Evolutionary conservation across 2,329 filamentous ascomycete species (phyloP).

Genomic region (Helotiales sp.): DNA sequence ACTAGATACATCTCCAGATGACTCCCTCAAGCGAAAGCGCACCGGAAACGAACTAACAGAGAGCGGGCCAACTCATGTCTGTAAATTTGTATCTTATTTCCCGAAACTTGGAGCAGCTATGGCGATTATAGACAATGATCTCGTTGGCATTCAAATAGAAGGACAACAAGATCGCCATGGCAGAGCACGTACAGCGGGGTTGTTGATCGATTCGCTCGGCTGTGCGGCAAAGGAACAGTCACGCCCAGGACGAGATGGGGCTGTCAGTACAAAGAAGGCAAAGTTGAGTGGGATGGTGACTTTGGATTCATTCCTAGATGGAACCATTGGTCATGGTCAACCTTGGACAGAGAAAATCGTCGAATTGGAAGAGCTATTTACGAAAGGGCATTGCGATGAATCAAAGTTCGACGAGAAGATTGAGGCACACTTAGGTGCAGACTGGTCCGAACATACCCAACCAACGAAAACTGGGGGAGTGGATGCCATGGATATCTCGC

Average conservation of each 20-base stretch:
- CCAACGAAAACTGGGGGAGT: conserved; percentile 5
- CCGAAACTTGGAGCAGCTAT: conserved; percentile 69
- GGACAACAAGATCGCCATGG: conserved; percentile 60
- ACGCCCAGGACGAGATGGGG: conserved; percentile 27
- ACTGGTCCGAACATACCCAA: conserved; percentile 9
- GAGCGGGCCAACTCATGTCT: conserved; percentile 33
- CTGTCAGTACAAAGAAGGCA: conserved; percentile 2
- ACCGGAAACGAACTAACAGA: conserved; percentile 19
- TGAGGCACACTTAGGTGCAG: conserved; percentile 45
- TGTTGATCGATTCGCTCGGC: conserved; percentile 76
- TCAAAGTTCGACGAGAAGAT: conserved; percentile 49
- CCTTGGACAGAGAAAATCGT: conserved; percentile 28
- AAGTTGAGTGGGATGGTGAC: conserved; percentile 23
- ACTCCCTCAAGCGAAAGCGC: conserved; percentile 39
- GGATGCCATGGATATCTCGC: conserved; percentile 13
- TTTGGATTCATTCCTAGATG: conserved; percentile 37
- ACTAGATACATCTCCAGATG: conserved; percentile 32
- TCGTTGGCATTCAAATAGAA: conserved; percentile 74
- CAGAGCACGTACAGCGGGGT: conserved; percentile 61
- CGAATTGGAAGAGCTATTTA: conserved; percentile 45
- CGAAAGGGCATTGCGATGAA: conserved; percentile 42
- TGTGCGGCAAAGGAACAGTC: conserved; percentile 58
- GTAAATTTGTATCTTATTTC: conserved; percentile 64
- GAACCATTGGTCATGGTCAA: conserved; percentile 30
- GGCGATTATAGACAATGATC: conserved; percentile 64